A percentile compares a stretch with the other conserved stretches of the same genome.
Evolutionary conservation across 345 rosid species (phyloP).

Genomic region (Eutrema heterophyllum): DNA sequence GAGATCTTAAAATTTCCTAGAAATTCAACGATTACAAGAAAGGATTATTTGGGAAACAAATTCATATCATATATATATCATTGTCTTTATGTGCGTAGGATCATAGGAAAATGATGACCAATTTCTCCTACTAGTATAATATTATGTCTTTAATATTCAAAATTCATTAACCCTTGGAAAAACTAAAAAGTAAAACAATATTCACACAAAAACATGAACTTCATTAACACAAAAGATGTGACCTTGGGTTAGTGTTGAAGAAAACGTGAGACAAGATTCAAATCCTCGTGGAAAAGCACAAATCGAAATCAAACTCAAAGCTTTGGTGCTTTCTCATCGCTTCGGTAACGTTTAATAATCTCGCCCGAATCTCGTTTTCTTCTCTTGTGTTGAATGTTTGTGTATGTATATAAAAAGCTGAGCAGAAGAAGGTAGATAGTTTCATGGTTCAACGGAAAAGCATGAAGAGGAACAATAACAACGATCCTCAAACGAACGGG

Average conservation of each 20-base stretch:
- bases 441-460: conserved; percentile 11
- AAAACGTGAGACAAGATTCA: conserved; percentile 22
- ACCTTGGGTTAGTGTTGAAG: neutral
- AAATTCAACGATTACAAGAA: neutral
- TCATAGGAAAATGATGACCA: neutral
- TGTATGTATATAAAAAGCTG: neutral
- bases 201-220: neutral
- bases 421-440: neutral
- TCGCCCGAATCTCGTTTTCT: conserved; percentile 3
- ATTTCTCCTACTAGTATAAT: neutral
- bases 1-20: neutral
- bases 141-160: neutral
- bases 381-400: neutral
- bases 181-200: neutral
- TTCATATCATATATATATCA: neutral
- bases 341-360: conserved; percentile 16
- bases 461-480: conserved; percentile 21
- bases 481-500: conserved; percentile 10
- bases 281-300: conserved; percentile 26
- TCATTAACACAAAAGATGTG: conserved; percentile 8
- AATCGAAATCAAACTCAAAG: neutral
- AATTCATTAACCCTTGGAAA: neutral
- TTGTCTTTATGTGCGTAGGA: neutral
- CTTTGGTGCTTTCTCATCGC: neutral
- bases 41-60: neutral